These are phyloP conservation scores for Saururus chinensis DNA, from an alignment of 164 flowering plant genomes.

Conservation along the genomic window DNA sequence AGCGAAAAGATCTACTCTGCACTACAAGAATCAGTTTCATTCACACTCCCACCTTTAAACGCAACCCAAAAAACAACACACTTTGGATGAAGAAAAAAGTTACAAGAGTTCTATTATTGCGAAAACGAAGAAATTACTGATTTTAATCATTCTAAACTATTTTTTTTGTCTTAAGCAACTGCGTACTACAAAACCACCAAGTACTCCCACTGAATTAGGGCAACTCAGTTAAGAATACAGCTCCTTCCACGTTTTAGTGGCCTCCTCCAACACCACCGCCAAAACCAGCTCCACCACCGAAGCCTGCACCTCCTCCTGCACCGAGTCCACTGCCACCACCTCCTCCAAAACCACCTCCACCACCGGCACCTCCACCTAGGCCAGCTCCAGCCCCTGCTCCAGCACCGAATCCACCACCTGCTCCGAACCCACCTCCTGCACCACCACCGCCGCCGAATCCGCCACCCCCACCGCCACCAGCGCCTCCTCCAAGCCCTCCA, in stretches of 20 bases:
- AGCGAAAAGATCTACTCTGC: no score
- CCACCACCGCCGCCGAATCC: slow-evolving; percentile 1
- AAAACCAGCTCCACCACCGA: background rate
- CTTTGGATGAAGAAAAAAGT: no score
- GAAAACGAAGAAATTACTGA: no score
- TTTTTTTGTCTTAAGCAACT: no score
- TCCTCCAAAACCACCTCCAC: background rate
- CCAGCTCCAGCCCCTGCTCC: background rate
- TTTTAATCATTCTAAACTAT: no score
- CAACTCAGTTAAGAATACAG: background rate
- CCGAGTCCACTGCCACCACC: background rate
- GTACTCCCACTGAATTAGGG: no score
- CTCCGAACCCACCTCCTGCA: background rate
- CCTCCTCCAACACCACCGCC: background rate
- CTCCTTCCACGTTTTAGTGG: background rate
- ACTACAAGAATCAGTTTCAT: no score
- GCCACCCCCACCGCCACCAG: background rate
- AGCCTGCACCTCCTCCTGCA: background rate
- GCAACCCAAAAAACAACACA: no score
- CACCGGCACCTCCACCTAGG: background rate
- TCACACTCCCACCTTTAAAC: no score
- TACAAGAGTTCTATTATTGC: no score
- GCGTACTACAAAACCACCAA: no score
- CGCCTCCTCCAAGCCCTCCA: background rate
- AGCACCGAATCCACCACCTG: background rate